Base-by-base conservation (phyloP, 495 filamentous ascomycete genomes). In the Talaromyces nanjingensis region DNA sequence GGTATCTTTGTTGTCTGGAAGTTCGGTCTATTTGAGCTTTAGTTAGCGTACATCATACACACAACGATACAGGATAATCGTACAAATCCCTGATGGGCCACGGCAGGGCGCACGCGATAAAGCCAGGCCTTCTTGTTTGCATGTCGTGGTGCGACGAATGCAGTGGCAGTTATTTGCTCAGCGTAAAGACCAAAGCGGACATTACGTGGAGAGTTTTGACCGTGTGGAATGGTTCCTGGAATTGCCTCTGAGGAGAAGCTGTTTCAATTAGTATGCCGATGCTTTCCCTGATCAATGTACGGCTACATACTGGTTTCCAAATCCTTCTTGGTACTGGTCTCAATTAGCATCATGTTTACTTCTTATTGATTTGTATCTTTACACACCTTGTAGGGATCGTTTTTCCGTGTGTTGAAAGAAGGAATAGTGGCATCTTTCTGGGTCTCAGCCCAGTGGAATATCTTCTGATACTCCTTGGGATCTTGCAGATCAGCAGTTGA, bases 381-480 rank as follows among this genome's bases (percentile, higher is more conserved):
- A 67, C 67, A 45, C 74, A 81, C 79, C 73, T 79, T 68, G 68
- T 82, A 84, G 39, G 80, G 81, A 65, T 84, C 80, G 67, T 83
- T 84, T 57, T 75, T 76, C 63, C 80, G 73, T 59, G 73, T 78
- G 52, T 65, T 66, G 62, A 82, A 82, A 7, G 79, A 81, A 56
- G 79, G 79, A 47, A 81, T 76, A 1, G 69, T 63, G 18, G 72
- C 79, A 70, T 82, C 73, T 70, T 83, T 79, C 61, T 84, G 82
- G 2, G 81, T 83, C 69, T 83, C 81, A 11, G 80, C 81, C 82
- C 82, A 83, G 68, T 84, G 81, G 75, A 84, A 83, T 60, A 84
- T 81, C 57, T 82, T 77, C 66, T 84, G 81, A 68, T 83, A 84
- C 62, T 83, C 81, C 66, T 71, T 66, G 59, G 72, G 74, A 60